phyloP scores from a whole-genome alignment of 108 stramenopile species.

The Poteriospumella lacustris region DNA sequence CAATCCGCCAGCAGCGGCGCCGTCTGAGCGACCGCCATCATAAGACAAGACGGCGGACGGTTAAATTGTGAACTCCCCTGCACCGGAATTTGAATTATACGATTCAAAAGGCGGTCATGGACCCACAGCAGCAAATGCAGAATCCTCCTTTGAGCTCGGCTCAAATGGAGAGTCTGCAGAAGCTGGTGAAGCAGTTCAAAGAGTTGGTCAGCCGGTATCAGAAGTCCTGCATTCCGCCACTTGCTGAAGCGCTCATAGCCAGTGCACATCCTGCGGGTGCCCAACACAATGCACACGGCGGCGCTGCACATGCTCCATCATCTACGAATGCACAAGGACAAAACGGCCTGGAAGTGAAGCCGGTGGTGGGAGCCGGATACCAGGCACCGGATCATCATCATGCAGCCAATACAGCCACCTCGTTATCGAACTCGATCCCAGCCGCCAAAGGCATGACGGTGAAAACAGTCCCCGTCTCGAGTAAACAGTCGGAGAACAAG shows the following conservation, averaged over 20 bases:
- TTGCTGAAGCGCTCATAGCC: neutral
- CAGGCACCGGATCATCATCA: neutral
- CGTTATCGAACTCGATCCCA: no score
- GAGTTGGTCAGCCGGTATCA: neutral
- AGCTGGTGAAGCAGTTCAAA: neutral
- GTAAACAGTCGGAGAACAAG: neutral
- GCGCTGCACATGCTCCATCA: neutral
- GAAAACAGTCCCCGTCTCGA: neutral
- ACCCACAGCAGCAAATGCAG: no score
- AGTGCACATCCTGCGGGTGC: neutral
- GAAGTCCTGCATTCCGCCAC: neutral
- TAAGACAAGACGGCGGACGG: no score
- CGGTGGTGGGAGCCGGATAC: no score
- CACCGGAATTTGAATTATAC: no score
- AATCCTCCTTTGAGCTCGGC: neutral
- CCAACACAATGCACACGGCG: neutral
- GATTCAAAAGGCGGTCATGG: no score
- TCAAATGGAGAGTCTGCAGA: neutral
- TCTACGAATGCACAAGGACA: neutral
- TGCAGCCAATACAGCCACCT: neutral
- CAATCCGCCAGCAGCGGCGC: no score
- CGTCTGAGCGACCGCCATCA: no score
- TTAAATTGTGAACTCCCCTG: no score
- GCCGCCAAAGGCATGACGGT: no score
- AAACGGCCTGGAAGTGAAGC: neutral